Conservation (phyloP, 2,329 filamentous ascomycete genomes). For the Ascochyta pisi region DNA sequence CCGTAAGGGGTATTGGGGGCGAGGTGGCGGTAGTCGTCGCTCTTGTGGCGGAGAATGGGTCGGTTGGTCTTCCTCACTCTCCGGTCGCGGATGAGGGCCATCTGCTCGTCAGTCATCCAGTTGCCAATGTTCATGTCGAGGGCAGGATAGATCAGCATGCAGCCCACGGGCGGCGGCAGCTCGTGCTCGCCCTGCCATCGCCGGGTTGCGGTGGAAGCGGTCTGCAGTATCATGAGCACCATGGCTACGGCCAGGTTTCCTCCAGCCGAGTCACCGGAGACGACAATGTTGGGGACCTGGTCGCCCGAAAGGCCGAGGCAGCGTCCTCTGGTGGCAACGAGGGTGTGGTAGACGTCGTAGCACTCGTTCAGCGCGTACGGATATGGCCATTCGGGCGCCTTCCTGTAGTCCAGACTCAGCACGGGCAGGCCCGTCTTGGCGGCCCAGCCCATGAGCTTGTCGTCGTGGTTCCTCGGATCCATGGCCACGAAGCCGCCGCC, state of each 20-base stretch:
- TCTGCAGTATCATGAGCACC: constrained; percentile 88
- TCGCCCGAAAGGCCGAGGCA: constrained; percentile 77
- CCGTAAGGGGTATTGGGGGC: constrained; percentile 81
- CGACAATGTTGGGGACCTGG: constrained; percentile 69
- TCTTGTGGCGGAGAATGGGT: constrained; percentile 81
- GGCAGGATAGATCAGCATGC: constrained; percentile 87
- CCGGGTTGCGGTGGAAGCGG: constrained; percentile 63
- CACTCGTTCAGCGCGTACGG: constrained; percentile 87
- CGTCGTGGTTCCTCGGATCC: constrained; percentile 92
- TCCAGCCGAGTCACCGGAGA: constrained; percentile 82
- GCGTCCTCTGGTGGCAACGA: constrained; percentile 73
- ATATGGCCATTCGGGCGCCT: constrained; percentile 84
- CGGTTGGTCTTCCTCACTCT: constrained; percentile 78
- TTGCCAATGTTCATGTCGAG: constrained; percentile 97
- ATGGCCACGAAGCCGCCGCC: constrained; percentile 97
- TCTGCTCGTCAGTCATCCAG: constrained; percentile 99
- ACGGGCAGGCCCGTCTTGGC: constrained; percentile 87
- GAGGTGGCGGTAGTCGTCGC: constrained; percentile 83
- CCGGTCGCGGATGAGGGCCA: constrained; percentile 88
- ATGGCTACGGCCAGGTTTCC: constrained; percentile 82
- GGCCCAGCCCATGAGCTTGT: constrained; percentile 92
- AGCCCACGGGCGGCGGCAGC: constrained; percentile 78
- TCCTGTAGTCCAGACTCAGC: constrained; percentile 88
- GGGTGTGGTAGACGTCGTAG: constrained; percentile 81
- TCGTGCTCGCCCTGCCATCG: constrained; percentile 62